These are phyloP conservation scores for Colletotrichum musicola DNA, from an alignment of 2,329 filamentous ascomycete genomes.

Conservation along the genomic window DNA sequence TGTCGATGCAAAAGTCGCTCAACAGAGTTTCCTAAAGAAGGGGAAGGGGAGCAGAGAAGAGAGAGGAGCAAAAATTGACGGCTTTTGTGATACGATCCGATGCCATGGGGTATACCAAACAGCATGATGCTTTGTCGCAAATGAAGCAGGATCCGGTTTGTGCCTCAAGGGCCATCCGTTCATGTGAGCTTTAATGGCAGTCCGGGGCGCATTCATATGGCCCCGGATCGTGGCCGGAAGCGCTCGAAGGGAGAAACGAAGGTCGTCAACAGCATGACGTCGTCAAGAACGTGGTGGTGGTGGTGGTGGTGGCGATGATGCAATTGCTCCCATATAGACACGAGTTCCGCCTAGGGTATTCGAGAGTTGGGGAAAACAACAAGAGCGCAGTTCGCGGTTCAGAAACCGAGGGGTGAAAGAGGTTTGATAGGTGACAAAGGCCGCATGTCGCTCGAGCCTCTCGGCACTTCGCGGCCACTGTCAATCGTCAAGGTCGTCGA, in stretches of 20 bases:
- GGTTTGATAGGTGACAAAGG: slow-evolving; percentile 76
- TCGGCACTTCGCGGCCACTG: slow-evolving; percentile 54
- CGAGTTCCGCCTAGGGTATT: slow-evolving; percentile 38
- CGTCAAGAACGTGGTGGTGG: slow-evolving; percentile 43
- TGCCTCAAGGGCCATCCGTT: slow-evolving; percentile 2
- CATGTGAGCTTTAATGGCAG: neutral
- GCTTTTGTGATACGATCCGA: slow-evolving; percentile 38
- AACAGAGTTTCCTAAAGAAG: slow-evolving; percentile 35
- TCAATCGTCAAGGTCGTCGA: slow-evolving; percentile 62
- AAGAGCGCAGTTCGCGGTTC: slow-evolving; percentile 41
- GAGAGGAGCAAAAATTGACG: slow-evolving; percentile 34
- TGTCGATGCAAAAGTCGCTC: slow-evolving; percentile 23
- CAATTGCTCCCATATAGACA: slow-evolving; percentile 28
- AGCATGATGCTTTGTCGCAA: slow-evolving; percentile 36
- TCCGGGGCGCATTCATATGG: neutral
- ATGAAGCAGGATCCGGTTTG: slow-evolving; percentile 26
- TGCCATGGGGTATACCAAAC: slow-evolving; percentile 39
- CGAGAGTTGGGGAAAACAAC: slow-evolving; percentile 35
- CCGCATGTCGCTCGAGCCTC: slow-evolving; percentile 59
- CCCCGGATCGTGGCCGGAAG: slow-evolving; percentile 3
- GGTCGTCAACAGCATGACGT: slow-evolving; percentile 52
- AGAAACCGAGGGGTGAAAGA: slow-evolving; percentile 72
- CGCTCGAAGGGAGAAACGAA: slow-evolving; percentile 26
- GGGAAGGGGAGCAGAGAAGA: neutral
- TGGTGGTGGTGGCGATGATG: slow-evolving; percentile 31